A percentile compares a stretch with the other conserved stretches of the same genome.
These are phyloP conservation scores for Kwoniella botswanensis DNA, from an alignment of 768 basidiomycete species.

Conservation along the genomic window DNA sequence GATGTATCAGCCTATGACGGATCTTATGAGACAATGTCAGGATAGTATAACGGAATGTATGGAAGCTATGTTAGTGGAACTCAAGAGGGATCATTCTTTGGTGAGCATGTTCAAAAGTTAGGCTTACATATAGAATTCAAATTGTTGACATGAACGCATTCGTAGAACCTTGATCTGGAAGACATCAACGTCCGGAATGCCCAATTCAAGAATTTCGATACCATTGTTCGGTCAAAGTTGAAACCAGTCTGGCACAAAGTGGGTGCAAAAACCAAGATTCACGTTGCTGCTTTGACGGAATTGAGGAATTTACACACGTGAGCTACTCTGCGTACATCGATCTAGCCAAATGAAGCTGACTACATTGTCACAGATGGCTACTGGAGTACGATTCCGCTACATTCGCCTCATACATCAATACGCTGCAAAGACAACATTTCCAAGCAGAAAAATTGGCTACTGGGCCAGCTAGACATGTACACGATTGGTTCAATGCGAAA, in stretches of 20 bases:
- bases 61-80: slow-evolving; percentile 82
- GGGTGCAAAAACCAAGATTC: slow-evolving; percentile 85
- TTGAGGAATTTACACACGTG: slow-evolving; percentile 81
- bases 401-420: slow-evolving; percentile 90
- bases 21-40: slow-evolving; percentile 90
- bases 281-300: slow-evolving; percentile 84
- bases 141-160: neutral
- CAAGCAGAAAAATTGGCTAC: slow-evolving; percentile 60
- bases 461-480: slow-evolving; percentile 44
- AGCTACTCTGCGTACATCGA: slow-evolving; percentile 40
- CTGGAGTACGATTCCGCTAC: slow-evolving; percentile 87
- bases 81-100: slow-evolving; percentile 82
- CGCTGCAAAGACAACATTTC: slow-evolving; percentile 70
- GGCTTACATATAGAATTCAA: neutral
- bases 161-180: slow-evolving; percentile 82
- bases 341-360: slow-evolving; percentile 4
- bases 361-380: slow-evolving; percentile 66
- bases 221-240: slow-evolving; percentile 82
- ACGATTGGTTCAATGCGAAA: slow-evolving; percentile 78
- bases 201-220: slow-evolving; percentile 90
- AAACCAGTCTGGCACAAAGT: slow-evolving; percentile 98
- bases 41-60: slow-evolving; percentile 91
- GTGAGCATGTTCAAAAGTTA: slow-evolving; percentile 56
- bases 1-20: slow-evolving; percentile 81
- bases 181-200: slow-evolving; percentile 91